Evolutionary conservation across 306 rosid species (phyloP).

Genomic region (Cotoneaster glaucophyllus): DNA sequence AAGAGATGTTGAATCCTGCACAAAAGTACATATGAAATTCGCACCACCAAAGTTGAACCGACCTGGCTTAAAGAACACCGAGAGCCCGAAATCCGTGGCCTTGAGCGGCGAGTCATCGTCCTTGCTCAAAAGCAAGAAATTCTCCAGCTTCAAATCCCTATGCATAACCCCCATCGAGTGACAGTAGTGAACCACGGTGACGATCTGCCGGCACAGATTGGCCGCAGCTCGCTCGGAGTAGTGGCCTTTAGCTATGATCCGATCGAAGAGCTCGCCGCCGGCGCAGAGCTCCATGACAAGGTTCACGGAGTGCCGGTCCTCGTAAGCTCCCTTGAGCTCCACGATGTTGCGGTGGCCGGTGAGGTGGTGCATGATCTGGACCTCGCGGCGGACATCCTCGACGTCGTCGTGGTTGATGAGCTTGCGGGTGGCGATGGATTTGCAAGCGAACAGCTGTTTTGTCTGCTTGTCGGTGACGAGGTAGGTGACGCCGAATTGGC

Average conservation of each 20-base stretch:
- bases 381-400: constrained; percentile 86
- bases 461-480: constrained; percentile 66
- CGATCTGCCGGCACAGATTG: constrained; percentile 71
- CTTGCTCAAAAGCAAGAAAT: constrained; percentile 59
- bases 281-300: constrained; percentile 95
- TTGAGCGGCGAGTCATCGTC: constrained; percentile 71
- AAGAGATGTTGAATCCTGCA: background rate
- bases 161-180: constrained; percentile 96
- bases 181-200: constrained; percentile 76
- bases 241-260: constrained; percentile 78
- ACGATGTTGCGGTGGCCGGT: constrained; percentile 90
- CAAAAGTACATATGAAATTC: background rate
- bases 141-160: constrained; percentile 88
- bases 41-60: background rate
- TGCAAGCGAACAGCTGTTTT: constrained; percentile 74
- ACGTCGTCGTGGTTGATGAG: constrained; percentile 64
- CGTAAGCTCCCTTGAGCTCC: constrained; percentile 83
- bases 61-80: constrained; percentile 85
- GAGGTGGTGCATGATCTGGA: constrained; percentile 97
- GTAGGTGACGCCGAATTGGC: constrained; percentile 90
- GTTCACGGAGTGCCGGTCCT: constrained; percentile 93
- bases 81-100: constrained; percentile 91
- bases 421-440: constrained; percentile 83
- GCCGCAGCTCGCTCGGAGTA: constrained; percentile 97
- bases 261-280: constrained; percentile 92